A percentile compares a stretch with the other conserved stretches of the same genome.
Conservation (phyloP, 2,329 filamentous ascomycete species). For the Trichoderma atrobrunneum region DNA sequence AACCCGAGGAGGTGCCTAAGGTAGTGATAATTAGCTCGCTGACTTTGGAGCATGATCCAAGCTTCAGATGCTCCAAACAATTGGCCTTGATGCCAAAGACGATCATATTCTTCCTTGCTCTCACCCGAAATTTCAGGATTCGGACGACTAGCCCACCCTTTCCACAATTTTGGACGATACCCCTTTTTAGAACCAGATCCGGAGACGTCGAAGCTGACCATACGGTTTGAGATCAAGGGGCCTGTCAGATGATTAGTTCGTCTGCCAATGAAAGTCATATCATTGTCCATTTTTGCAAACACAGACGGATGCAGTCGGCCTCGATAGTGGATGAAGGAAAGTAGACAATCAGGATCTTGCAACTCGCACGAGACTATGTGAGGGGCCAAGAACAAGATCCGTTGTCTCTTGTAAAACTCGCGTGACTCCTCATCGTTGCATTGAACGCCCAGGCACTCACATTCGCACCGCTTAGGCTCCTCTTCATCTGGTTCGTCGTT, state of each 20-base stretch:
- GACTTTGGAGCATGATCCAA: slow-evolving; percentile 1
- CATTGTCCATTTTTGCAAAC: slow-evolving; percentile 21
- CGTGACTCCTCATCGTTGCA: not conserved
- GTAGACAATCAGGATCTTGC: slow-evolving; percentile 20
- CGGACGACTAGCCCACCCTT: not conserved
- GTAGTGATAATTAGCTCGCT: not conserved
- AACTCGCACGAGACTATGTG: slow-evolving; percentile 26
- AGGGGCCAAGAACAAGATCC: slow-evolving; percentile 22
- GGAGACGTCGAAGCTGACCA: slow-evolving; percentile 6
- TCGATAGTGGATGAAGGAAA: slow-evolving; percentile 26
- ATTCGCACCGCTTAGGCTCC: not conserved
- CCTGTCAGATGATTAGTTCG: slow-evolving; percentile 22
- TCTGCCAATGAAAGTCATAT: slow-evolving; percentile 24
- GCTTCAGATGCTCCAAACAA: not conserved
- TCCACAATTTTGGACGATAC: not conserved
- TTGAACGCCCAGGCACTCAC: not conserved
- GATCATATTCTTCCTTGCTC: not conserved
- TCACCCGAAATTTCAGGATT: not conserved
- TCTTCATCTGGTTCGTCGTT: not conserved
- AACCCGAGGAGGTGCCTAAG: not conserved
- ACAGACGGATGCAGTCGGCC: slow-evolving; percentile 17
- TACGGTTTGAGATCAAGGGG: slow-evolving; percentile 7
- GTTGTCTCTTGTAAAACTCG: not conserved
- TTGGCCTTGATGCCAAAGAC: not conserved
- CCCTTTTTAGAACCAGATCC: not conserved